phyloP scores from a whole-genome alignment of 441 rosid genomes.

The Erysimum pusillum region DNA sequence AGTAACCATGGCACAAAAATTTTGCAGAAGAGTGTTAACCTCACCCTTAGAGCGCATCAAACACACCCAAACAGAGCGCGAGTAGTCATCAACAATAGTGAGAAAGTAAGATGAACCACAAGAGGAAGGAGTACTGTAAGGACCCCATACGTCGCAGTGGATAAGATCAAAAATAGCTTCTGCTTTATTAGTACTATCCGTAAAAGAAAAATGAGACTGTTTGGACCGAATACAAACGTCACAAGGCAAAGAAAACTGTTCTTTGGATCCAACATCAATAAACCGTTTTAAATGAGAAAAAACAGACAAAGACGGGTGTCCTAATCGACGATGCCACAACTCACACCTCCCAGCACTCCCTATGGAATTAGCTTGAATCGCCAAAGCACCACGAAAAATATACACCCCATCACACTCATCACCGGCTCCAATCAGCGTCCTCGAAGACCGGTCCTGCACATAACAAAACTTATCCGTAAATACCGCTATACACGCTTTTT shows the following conservation, averaged over 20 bases:
- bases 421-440: neutral
- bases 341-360: neutral
- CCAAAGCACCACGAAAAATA: neutral
- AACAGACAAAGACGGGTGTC: neutral
- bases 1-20: too few species aligned
- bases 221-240: neutral
- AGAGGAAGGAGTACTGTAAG: neutral
- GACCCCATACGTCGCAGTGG: neutral
- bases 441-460: conserved; percentile 1
- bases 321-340: neutral
- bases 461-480: neutral
- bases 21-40: too few species aligned
- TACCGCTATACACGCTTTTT: neutral
- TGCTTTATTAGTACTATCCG: neutral
- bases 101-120: neutral
- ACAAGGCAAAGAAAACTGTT: neutral
- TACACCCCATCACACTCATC: neutral
- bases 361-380: neutral
- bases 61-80: too few species aligned
- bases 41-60: too few species aligned
- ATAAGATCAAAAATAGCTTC: neutral
- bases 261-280: too few species aligned
- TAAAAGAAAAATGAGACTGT: neutral
- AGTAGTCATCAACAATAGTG: neutral
- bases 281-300: too few species aligned